These are phyloP conservation scores for Batkoa obscura DNA, from an alignment of 371 early-diverging fungal species.

Conservation along the genomic window DNA sequence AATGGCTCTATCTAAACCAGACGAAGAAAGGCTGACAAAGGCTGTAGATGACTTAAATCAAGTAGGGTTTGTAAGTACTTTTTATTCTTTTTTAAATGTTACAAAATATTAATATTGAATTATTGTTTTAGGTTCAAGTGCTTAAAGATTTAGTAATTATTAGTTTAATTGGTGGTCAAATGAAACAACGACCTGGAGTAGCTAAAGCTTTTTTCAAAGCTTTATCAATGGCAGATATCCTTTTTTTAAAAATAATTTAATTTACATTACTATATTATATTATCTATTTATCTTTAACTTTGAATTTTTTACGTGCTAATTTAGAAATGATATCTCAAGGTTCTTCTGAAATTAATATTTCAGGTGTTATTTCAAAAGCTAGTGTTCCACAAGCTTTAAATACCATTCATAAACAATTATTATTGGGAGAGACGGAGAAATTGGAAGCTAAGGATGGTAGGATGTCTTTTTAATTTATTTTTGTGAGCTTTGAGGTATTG, in stretches of 20 bases:
- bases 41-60: constrained; percentile 45
- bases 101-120: neutral
- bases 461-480: no score
- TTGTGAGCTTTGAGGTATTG: no score
- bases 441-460: no score
- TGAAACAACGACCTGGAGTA: constrained; percentile 89
- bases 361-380: constrained; percentile 70
- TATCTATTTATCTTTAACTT: no score
- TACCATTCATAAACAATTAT: constrained; percentile 40
- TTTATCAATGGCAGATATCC: constrained; percentile 42
- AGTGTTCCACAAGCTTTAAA: constrained; percentile 53
- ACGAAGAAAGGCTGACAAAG: constrained; percentile 33
- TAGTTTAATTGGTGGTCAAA: constrained; percentile 85
- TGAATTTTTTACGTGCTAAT: constrained; percentile 33
- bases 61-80: constrained; percentile 39
- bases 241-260: no score
- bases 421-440: no score
- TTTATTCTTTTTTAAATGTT: neutral
- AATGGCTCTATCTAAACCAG: constrained; percentile 51
- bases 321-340: constrained; percentile 98
- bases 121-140: constrained; percentile 29
- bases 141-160: constrained; percentile 76
- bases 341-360: constrained; percentile 90
- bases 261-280: no score
- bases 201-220: constrained; percentile 82